Evolutionary conservation across 2,329 filamentous ascomycete species (phyloP), one percentile per base, ranked within the genome.

Genomic region (Colletotrichum sp.): DNA sequence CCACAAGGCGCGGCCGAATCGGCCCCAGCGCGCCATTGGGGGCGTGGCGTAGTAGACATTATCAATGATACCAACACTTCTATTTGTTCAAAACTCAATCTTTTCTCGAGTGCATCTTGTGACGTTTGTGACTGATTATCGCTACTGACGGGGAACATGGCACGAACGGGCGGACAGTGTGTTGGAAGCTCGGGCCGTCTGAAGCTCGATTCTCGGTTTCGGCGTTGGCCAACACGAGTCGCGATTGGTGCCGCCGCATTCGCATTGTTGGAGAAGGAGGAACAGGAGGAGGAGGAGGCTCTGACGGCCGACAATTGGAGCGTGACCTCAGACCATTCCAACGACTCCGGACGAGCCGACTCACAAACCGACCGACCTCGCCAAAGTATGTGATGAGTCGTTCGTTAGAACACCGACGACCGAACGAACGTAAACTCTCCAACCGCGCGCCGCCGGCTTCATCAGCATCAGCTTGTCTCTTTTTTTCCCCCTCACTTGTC

Each of bases 21-120:
- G 69, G 59, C 57, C 32, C 70, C 73, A 43, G 57, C 39, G 34
- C 72, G 64, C 55, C 57, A 60, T 67, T 43, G 55, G 36, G 73
- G 26, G 60, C 63, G 39, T 57, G 63, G 60, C 52, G 57, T 72
- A 68, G 43, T 75, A 75, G 68, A 65, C 30, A 71, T 43, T 55
- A 69, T 64, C 68, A 71, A 71, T 71, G 68, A 71, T 71, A 75
- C 73, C 73, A 75, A 75, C 64, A 75, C n/a, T 60, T 57, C 55
- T 57, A 73, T 65, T 52, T 75, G 63, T 68, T 75, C 69, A 63
- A 63, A 52, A 52, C 43, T 52, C 21, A 48, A 34, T 12, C 30
- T 55, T 26, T 14, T 30, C 16, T 34, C 34, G 13, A 32, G 21
- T 64, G 18, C 16, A 10, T n/a, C 21, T 34, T 24, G 63, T 73